Evolutionary conservation across 2,329 filamentous ascomycete genomes (phyloP).

Genomic region (Neopestalotiopsis sp.): DNA sequence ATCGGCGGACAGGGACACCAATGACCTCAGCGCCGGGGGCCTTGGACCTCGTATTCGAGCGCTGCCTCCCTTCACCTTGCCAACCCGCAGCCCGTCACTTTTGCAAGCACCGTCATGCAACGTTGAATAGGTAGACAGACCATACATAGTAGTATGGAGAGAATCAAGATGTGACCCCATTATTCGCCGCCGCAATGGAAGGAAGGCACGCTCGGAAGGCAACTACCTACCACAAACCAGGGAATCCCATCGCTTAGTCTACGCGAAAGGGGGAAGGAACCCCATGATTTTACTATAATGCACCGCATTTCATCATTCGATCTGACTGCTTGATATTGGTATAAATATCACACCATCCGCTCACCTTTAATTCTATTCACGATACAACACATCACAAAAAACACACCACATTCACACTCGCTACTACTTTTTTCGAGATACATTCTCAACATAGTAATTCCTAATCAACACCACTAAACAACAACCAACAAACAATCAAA

Average conservation of each 20-base stretch:
- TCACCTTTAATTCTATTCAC: no score
- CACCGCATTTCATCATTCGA: neutral
- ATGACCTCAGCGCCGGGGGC: constrained; percentile 12
- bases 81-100: no score
- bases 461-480: neutral
- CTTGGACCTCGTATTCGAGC: constrained; percentile 8
- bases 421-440: no score
- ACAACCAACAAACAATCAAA: constrained; percentile 20
- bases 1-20: neutral
- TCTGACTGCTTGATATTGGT: no score
- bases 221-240: no score
- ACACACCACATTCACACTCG: no score
- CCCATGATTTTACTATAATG: neutral
- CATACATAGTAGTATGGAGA: neutral
- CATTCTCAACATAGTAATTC: no score
- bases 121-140: constrained; percentile 4
- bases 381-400: no score
- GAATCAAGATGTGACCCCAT: no score
- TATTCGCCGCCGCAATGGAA: no score
- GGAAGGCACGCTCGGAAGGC: no score
- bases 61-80: neutral
- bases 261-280: neutral
- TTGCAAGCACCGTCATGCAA: neutral
- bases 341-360: neutral
- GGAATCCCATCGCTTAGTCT: no score